Percentiles rank a stretch among this genome's conserved stretches.
phyloP scores from a whole-genome alignment of 768 basidiomycete species.

The Lentinula boryana region DNA sequence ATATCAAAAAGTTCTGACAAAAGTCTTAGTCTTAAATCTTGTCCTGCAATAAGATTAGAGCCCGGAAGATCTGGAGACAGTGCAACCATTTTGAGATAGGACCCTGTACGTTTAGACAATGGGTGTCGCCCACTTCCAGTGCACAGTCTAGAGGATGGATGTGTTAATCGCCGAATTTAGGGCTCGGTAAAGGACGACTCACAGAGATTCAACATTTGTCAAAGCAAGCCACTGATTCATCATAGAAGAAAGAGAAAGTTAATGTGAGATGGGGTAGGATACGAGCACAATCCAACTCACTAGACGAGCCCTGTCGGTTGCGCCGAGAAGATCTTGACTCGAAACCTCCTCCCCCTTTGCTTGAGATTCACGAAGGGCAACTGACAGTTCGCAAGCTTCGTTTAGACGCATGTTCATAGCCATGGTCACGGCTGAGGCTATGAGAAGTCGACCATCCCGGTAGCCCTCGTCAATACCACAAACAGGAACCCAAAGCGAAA shows the following conservation, averaged over 20 bases:
- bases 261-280: neutral
- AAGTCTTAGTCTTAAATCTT: conserved; percentile 28
- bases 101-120: conserved; percentile 22
- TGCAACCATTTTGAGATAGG: conserved; percentile 18
- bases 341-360: conserved; percentile 17
- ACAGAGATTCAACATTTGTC: conserved; percentile 28
- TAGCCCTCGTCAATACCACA: conserved; percentile 12
- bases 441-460: neutral
- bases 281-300: conserved; percentile 16
- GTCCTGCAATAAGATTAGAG: conserved; percentile 13
- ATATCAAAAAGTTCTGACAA: conserved; percentile 21
- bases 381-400: conserved; percentile 26
- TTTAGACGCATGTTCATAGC: conserved; percentile 34
- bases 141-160: conserved; percentile 24
- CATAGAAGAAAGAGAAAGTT: conserved; percentile 5
- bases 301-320: conserved; percentile 31
- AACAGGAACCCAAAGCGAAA: conserved; percentile 36
- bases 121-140: conserved; percentile 28
- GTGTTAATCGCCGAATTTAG: conserved; percentile 10
- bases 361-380: conserved; percentile 17
- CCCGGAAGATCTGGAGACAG: conserved; percentile 21
- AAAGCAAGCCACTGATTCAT: conserved; percentile 28
- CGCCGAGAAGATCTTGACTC: conserved; percentile 15
- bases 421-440: conserved; percentile 31
- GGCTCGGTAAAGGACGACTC: neutral